Evolutionary conservation across 2,329 filamentous ascomycete genomes (phyloP).

Genomic region (Chaetomium olivaceum): DNA sequence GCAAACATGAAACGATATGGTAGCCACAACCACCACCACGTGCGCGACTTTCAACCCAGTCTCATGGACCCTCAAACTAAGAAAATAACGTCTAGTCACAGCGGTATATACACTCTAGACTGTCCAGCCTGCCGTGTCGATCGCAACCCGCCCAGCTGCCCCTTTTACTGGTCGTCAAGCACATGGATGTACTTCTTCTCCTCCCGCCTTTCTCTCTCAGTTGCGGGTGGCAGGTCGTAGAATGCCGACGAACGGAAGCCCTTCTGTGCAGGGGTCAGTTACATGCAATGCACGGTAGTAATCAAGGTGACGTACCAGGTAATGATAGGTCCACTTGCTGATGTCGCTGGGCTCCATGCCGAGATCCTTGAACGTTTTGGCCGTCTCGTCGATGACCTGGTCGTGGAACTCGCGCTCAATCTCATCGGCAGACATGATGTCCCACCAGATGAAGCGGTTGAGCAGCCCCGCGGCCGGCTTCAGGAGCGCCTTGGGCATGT

Average conservation of each 20-base stretch:
- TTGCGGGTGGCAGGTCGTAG: constrained; percentile 92
- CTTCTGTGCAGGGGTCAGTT: constrained; percentile 59
- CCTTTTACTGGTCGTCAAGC: constrained; percentile 70
- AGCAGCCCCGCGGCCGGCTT: constrained; percentile 73
- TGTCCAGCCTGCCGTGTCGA: constrained; percentile 15
- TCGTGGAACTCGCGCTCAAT: constrained; percentile 92
- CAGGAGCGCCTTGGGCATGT: constrained; percentile 78
- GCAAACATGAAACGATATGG: not conserved
- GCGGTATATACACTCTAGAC: constrained; percentile 39
- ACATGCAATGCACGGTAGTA: constrained; percentile 37
- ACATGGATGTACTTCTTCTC: constrained; percentile 98
- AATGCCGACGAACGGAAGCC: constrained; percentile 83
- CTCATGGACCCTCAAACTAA: constrained; percentile 23
- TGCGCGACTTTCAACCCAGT: not conserved
- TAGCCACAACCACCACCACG: not conserved
- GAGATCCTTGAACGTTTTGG: constrained; percentile 95
- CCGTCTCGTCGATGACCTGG: constrained; percentile 83
- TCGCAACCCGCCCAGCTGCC: constrained; percentile 20
- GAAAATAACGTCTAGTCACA: constrained; percentile 34
- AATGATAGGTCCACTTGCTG: constrained; percentile 85
- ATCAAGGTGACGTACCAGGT: constrained; percentile 65
- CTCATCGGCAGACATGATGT: constrained; percentile 76
- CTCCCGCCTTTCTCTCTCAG: constrained; percentile 89
- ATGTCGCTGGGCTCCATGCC: constrained; percentile 87
- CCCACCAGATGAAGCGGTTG: constrained; percentile 89